Percentiles rank a stretch among this genome's conserved stretches.
phyloP scores from a whole-genome alignment of 805 yeast species.

The Diddensiella santjacobensis region DNA sequence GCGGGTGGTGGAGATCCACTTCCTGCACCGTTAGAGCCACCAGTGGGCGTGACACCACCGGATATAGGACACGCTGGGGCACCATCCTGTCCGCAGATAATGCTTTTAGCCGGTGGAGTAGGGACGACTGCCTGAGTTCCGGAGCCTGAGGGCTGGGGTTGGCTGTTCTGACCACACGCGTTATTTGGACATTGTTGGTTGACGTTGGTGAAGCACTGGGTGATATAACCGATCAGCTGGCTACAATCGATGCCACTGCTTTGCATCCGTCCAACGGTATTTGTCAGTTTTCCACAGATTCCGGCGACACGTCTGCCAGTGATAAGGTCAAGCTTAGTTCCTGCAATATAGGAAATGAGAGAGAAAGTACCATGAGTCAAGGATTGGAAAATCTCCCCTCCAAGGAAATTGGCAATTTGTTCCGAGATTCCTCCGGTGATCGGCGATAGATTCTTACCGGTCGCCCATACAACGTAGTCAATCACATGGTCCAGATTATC shows the following conservation, averaged over 20 bases:
- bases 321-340: conserved; percentile 7
- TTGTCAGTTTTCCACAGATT: not conserved
- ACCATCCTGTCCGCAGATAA: not conserved
- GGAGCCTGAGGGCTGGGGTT: not conserved
- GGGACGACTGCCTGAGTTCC: not conserved
- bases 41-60: not conserved
- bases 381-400: conserved; percentile 15
- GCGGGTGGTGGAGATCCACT: no score
- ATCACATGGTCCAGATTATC: conserved; percentile 14
- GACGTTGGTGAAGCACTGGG: not conserved
- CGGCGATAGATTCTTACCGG: conserved; percentile 12
- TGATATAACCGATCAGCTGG: not conserved
- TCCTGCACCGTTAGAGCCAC: not conserved
- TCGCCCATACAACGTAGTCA: conserved; percentile 12
- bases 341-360: conserved; percentile 11
- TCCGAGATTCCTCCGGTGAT: conserved; percentile 15
- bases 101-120: not conserved
- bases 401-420: conserved; percentile 10
- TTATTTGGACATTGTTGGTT: not conserved
- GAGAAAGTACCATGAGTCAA: conserved; percentile 18
- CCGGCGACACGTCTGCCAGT: conserved; percentile 5
- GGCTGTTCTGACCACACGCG: not conserved
- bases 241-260: not conserved
- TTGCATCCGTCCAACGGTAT: not conserved
- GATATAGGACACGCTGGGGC: not conserved